A percentile compares a stretch with the other conserved stretches of the same genome.
These are phyloP conservation scores for Senna siamea DNA, from an alignment of 306 rosid genomes.

Conservation along the genomic window DNA sequence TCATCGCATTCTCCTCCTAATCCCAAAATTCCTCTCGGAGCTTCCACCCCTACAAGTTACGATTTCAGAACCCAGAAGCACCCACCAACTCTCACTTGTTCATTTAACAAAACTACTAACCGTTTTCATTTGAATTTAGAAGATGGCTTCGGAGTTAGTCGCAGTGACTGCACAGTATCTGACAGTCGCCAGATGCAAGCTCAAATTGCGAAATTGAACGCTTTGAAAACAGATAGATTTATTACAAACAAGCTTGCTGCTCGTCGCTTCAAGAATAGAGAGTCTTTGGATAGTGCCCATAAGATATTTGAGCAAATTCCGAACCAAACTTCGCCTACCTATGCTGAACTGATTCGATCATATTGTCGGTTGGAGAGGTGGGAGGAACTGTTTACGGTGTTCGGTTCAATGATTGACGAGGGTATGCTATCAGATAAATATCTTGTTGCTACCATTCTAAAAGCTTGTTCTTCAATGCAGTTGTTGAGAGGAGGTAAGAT, in stretches of 20 bases:
- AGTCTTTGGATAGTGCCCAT: slow-evolving; percentile 44
- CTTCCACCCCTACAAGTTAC: slow-evolving; percentile 19
- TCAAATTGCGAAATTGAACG: slow-evolving; percentile 40
- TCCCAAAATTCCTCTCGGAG: slow-evolving; percentile 11
- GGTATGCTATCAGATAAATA: slow-evolving; percentile 46
- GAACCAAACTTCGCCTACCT: slow-evolving; percentile 27
- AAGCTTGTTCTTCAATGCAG: slow-evolving; percentile 46
- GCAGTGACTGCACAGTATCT: background rate
- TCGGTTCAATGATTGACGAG: slow-evolving; percentile 48
- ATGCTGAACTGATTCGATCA: slow-evolving; percentile 40
- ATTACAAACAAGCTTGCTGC: slow-evolving; percentile 35
- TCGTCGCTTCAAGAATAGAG: slow-evolving; percentile 12
- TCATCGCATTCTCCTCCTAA: background rate
- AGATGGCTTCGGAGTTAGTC: slow-evolving; percentile 25
- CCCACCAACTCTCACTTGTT: slow-evolving; percentile 8
- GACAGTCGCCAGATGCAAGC: slow-evolving; percentile 46
- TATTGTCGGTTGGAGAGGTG: slow-evolving; percentile 47
- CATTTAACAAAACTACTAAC: slow-evolving; percentile 7
- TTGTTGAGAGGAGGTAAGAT: slow-evolving; percentile 43
- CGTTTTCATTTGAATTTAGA: slow-evolving; percentile 9
- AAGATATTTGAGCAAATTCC: slow-evolving; percentile 46
- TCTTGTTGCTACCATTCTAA: slow-evolving; percentile 53
- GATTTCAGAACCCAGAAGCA: slow-evolving; percentile 19
- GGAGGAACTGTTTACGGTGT: slow-evolving; percentile 44
- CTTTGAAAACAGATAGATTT: slow-evolving; percentile 31